Conservation (phyloP, 768 basidiomycete genomes). For the Fomitopsis pulvina region DNA sequence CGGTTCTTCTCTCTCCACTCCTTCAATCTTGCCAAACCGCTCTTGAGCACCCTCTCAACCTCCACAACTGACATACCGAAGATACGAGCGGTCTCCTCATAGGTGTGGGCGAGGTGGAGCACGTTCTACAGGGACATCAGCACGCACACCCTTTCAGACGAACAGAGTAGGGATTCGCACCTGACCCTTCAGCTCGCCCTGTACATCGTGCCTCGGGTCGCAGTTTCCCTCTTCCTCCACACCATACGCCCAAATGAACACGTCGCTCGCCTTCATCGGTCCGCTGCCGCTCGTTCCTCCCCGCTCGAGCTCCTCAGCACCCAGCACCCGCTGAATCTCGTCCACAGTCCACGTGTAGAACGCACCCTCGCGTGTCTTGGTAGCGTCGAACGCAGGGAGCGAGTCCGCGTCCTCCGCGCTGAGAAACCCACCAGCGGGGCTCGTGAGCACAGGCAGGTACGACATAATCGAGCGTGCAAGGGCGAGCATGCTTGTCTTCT, state of each 20-base stretch:
- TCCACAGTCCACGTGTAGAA: constrained; percentile 32
- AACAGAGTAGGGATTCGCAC: constrained; percentile 2
- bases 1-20: constrained; percentile 26
- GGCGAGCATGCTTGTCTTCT: background rate
- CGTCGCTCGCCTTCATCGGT: constrained; percentile 7
- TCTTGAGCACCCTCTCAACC: constrained; percentile 15
- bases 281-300: background rate
- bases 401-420: constrained; percentile 37
- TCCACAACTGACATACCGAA: constrained; percentile 17
- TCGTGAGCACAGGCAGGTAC: constrained; percentile 28
- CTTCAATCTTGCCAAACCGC: constrained; percentile 19
- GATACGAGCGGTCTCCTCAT: constrained; percentile 15
- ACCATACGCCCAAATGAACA: constrained; percentile 28
- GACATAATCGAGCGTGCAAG: constrained; percentile 11
- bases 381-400: constrained; percentile 21
- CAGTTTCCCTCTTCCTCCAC: constrained; percentile 31
- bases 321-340: constrained; percentile 27
- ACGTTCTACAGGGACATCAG: constrained; percentile 14
- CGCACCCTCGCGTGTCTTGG: constrained; percentile 28
- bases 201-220: constrained; percentile 29
- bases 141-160: background rate
- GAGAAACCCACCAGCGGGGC: constrained; percentile 29
- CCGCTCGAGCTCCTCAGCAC: constrained; percentile 11
- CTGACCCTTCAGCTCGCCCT: constrained; percentile 28
- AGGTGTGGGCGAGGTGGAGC: constrained; percentile 14